Conservation (phyloP, 495 filamentous ascomycete genomes). For the Cercophora newfieldiana region DNA sequence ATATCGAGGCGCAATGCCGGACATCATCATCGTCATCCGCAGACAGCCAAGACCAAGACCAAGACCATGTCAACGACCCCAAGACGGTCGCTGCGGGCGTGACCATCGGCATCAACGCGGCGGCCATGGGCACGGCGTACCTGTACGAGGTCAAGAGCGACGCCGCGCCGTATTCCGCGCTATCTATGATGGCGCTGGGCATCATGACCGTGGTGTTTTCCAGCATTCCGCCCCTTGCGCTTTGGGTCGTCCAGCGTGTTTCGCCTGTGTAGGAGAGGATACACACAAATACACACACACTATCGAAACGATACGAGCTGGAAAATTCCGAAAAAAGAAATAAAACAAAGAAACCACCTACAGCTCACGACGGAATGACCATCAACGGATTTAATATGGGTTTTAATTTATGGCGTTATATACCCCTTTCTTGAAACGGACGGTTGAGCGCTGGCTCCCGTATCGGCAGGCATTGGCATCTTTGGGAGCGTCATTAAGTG, state of each 20-base stretch:
- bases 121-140: conserved; percentile 52
- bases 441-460: conserved; percentile 23
- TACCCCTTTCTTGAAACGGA: conserved; percentile 12
- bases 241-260: conserved; percentile 26
- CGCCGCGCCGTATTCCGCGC: conserved; percentile 48
- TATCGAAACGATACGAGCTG: too few species aligned
- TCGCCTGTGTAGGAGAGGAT: too few species aligned
- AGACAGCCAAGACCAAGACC: not conserved
- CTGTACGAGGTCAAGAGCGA: conserved; percentile 47
- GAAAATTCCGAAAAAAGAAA: too few species aligned
- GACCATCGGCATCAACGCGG: conserved; percentile 50
- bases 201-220: conserved; percentile 49
- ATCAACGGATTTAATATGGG: not conserved
- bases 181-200: conserved; percentile 51
- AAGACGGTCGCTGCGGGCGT: conserved; percentile 44
- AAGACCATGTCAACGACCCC: conserved; percentile 24
- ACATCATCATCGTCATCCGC: not conserved
- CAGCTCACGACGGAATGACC: not conserved
- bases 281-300: too few species aligned
- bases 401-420: conserved; percentile 10
- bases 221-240: conserved; percentile 32
- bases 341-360: too few species aligned
- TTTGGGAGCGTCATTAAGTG: not conserved
- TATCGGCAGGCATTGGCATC: not conserved
- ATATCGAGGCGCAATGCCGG: conserved; percentile 2